phyloP scores from a whole-genome alignment of 306 rosid genomes.

The Prunus mongolica region DNA sequence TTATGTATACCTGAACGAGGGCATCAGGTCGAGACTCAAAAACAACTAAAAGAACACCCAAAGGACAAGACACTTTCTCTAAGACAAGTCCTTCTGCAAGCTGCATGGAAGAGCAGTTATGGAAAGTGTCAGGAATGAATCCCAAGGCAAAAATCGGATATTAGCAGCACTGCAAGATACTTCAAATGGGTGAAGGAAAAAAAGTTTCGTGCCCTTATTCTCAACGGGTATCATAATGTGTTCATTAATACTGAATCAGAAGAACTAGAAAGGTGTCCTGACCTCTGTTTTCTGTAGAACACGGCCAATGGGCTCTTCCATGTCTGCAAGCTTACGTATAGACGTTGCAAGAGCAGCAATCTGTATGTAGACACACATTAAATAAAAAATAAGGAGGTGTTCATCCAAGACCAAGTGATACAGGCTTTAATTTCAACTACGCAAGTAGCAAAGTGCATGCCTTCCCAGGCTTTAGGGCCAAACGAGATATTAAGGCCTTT shows the following conservation, averaged over 20 bases:
- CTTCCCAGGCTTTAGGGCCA: constrained; percentile 73
- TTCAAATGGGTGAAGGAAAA: too few species aligned
- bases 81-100: constrained; percentile 67
- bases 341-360: constrained; percentile 64
- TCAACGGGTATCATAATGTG: not conserved
- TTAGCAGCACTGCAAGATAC: too few species aligned
- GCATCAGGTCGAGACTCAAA: constrained; percentile 98
- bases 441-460: constrained; percentile 28
- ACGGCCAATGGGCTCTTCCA: constrained; percentile 83
- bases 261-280: constrained; percentile 17
- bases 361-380: constrained; percentile 40
- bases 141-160: not conserved
- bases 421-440: not conserved
- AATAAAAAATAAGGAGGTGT: not conserved
- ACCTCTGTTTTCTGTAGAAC: constrained; percentile 78
- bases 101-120: constrained; percentile 45
- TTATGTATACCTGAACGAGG: constrained; percentile 72
- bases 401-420: not conserved
- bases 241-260: not conserved
- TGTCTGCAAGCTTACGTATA: constrained; percentile 69
- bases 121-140: constrained; percentile 20
- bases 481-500: constrained; percentile 66
- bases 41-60: constrained; percentile 80
- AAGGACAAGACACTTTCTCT: constrained; percentile 67
- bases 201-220: not conserved